A percentile compares a stretch with the other conserved stretches of the same genome.
phyloP scores from a whole-genome alignment of 176 grass and related monocot genomes.

The Bothriochloa decipiens region DNA sequence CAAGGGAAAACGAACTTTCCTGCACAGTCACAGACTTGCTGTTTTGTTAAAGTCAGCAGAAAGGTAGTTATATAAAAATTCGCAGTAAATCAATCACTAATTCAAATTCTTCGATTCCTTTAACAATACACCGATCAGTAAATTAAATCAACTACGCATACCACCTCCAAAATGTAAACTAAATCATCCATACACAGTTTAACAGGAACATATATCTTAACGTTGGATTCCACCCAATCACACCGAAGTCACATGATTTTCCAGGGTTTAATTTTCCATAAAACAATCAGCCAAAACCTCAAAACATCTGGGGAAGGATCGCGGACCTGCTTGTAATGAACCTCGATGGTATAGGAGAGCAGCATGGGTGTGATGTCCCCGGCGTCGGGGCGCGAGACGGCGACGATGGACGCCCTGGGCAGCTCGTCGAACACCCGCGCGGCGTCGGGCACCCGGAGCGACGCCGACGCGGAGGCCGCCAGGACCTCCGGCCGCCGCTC shows the following conservation, averaged over 20 bases:
- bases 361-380: constrained; percentile 95
- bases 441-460: constrained; percentile 60
- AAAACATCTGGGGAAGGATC: constrained; percentile 7
- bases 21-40: background rate
- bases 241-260: background rate
- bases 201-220: constrained; percentile 1
- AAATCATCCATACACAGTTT: background rate
- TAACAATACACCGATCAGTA: background rate
- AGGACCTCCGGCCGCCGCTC: constrained; percentile 59
- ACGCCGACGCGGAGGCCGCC: constrained; percentile 49
- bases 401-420: constrained; percentile 67
- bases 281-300: background rate
- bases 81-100: background rate
- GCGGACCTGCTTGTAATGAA: constrained; percentile 90
- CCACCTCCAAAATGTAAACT: background rate
- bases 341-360: constrained; percentile 91
- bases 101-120: background rate
- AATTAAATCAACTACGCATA: background rate
- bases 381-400: constrained; percentile 84
- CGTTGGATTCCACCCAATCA: background rate
- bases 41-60: background rate
- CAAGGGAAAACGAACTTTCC: constrained; percentile 4
- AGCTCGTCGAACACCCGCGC: constrained; percentile 79
- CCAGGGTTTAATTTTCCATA: background rate
- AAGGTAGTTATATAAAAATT: background rate